Percentiles rank a stretch among this genome's conserved stretches.
Evolutionary conservation across 2,329 filamentous ascomycete species (phyloP).

Genomic region (Aureobasidium lini): DNA sequence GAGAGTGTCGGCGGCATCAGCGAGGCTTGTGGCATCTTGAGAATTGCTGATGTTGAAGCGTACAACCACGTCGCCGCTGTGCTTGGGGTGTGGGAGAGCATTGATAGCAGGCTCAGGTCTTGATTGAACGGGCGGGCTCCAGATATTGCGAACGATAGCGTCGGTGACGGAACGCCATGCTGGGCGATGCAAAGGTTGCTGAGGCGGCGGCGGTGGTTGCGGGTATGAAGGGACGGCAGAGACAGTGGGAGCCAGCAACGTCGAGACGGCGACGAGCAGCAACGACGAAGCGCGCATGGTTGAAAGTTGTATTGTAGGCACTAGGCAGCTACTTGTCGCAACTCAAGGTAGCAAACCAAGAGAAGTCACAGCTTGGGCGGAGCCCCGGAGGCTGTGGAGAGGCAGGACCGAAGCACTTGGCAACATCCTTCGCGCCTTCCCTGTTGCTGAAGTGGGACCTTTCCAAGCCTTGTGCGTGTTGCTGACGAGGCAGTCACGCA

Average conservation of each 20-base stretch:
- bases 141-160: conserved; percentile 16
- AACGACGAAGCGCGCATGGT: conserved; percentile 11
- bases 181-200: conserved; percentile 7
- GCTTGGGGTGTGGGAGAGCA: conserved; percentile 19
- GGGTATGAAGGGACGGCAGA: conserved; percentile 14
- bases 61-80: conserved; percentile 71
- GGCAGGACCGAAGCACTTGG: conserved; percentile 2
- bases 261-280: background rate
- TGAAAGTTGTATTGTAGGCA: background rate
- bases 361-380: background rate
- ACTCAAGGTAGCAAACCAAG: background rate
- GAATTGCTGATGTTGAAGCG: conserved; percentile 71
- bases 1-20: conserved; percentile 65
- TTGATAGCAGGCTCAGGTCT: background rate
- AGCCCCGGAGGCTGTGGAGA: background rate
- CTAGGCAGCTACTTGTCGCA: background rate
- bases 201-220: conserved; percentile 5
- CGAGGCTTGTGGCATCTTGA: conserved; percentile 62
- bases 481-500: conserved; percentile 6
- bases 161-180: conserved; percentile 17
- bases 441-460: background rate
- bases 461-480: conserved; percentile 3
- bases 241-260: background rate
- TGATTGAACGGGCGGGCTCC: background rate
- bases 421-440: conserved; percentile 3